These are phyloP conservation scores for Linnemannia zychae DNA, from an alignment of 192 early-diverging fungal species.

Conservation along the genomic window DNA sequence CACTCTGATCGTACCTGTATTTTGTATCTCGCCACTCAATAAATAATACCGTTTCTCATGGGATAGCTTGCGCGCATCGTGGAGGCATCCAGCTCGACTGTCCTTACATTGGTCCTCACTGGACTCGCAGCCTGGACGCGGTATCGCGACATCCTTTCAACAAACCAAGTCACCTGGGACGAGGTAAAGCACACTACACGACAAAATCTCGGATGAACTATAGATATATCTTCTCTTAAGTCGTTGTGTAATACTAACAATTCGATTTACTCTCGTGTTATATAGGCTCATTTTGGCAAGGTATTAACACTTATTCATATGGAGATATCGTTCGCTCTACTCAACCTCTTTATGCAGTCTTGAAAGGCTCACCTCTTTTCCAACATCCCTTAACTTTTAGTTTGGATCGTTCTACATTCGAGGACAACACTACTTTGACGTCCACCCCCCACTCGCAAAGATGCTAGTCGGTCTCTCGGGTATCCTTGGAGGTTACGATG, in stretches of 20 bases:
- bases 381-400: slow-evolving; percentile 61
- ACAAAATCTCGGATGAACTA: background rate
- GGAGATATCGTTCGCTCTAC: background rate
- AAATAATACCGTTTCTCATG: background rate
- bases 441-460: slow-evolving; percentile 97
- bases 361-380: slow-evolving; percentile 65
- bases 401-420: slow-evolving; percentile 94
- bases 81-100: background rate
- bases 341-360: too few relatives aligned
- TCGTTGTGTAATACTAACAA: background rate
- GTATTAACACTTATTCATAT: background rate
- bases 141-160: slow-evolving; percentile 9
- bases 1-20: background rate
- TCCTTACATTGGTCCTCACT: slow-evolving; percentile 5
- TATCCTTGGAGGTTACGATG: slow-evolving; percentile 84
- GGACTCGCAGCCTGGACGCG: slow-evolving; percentile 24
- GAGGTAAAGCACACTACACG: slow-evolving; percentile 60
- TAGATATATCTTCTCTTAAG: background rate
- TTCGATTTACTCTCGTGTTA: background rate
- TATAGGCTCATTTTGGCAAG: slow-evolving; percentile 31
- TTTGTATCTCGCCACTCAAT: background rate
- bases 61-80: background rate
- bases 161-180: slow-evolving; percentile 60
- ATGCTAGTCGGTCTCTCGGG: slow-evolving; percentile 91
- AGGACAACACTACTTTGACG: slow-evolving; percentile 93